A percentile compares a stretch with the other conserved stretches of the same genome.
phyloP scores from a whole-genome alignment of 495 filamentous ascomycete species.

The Aspergillus hancockii region DNA sequence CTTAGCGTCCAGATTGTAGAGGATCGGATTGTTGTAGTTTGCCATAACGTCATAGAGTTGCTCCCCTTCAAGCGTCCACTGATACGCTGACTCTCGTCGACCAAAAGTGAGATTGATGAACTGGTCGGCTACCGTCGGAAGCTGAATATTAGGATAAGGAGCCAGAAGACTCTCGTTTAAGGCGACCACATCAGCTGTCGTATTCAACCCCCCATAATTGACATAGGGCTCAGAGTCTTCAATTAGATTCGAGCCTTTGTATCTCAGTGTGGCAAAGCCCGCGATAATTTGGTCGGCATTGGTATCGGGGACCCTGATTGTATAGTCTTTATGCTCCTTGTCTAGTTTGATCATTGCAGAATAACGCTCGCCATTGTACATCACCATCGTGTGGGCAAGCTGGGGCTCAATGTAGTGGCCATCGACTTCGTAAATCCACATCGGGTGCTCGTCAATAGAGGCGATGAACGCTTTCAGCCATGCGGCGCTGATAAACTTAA shows the following conservation, averaged over 20 bases:
- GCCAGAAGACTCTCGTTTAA: constrained; percentile 33
- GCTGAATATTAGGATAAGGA: constrained; percentile 32
- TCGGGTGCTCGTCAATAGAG: constrained; percentile 45
- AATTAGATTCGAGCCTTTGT: constrained; percentile 26
- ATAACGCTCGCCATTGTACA: constrained; percentile 40
- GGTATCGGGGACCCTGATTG: constrained; percentile 32
- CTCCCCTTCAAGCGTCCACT: constrained; percentile 41
- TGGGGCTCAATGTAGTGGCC: constrained; percentile 39
- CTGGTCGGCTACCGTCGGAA: constrained; percentile 38
- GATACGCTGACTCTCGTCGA: constrained; percentile 35
- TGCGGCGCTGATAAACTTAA: constrained; percentile 49
- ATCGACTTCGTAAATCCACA: constrained; percentile 46
- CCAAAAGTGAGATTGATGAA: constrained; percentile 40
- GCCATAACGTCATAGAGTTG: constrained; percentile 20
- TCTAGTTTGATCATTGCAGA: constrained; percentile 40
- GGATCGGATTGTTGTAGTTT: constrained; percentile 29
- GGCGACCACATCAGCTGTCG: constrained; percentile 31
- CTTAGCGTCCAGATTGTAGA: constrained; percentile 35
- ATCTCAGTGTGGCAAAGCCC: constrained; percentile 35
- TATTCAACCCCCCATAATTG: constrained; percentile 38
- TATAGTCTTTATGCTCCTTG: constrained; percentile 32
- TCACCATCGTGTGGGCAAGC: constrained; percentile 27
- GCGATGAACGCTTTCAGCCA: constrained; percentile 37
- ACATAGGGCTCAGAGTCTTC: constrained; percentile 35
- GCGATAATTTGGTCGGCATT: constrained; percentile 36